A percentile compares a stretch with the other conserved stretches of the same genome.
Conservation (phyloP, 306 rosid genomes). For the Casuarina glauca region DNA sequence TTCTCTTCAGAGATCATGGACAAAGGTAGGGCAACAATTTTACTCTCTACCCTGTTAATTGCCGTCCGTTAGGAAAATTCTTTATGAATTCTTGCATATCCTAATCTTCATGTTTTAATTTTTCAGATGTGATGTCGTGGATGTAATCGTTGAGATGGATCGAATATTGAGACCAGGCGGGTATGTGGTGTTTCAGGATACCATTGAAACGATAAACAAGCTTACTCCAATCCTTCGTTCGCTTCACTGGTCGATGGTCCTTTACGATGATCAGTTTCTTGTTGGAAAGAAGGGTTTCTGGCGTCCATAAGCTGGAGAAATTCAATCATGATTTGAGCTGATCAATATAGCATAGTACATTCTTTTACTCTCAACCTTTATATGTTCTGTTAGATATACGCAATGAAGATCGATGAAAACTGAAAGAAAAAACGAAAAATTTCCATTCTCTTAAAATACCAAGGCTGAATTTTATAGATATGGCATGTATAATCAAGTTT, state of each 20-base stretch:
- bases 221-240: slow-evolving; percentile 60
- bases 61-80: background rate
- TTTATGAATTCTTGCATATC: background rate
- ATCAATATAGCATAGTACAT: slow-evolving; percentile 6
- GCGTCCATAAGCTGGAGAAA: slow-evolving; percentile 55
- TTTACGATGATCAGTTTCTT: slow-evolving; percentile 60
- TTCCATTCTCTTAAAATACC: background rate
- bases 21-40: slow-evolving; percentile 48
- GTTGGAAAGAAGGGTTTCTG: slow-evolving; percentile 75
- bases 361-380: background rate
- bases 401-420: background rate
- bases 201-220: slow-evolving; percentile 59
- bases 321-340: slow-evolving; percentile 8
- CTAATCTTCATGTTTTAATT: too few relatives aligned
- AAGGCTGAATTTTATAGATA: background rate
- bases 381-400: slow-evolving; percentile 14
- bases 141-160: slow-evolving; percentile 72
- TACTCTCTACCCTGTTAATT: background rate
- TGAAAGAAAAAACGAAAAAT: background rate
- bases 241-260: slow-evolving; percentile 71
- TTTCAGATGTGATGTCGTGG: slow-evolving; percentile 64
- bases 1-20: slow-evolving; percentile 54
- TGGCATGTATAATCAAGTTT: background rate
- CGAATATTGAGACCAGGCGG: slow-evolving; percentile 89
- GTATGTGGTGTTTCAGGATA: slow-evolving; percentile 65